phyloP scores from a whole-genome alignment of 768 basidiomycete species.

The Boletus reticulatus region DNA sequence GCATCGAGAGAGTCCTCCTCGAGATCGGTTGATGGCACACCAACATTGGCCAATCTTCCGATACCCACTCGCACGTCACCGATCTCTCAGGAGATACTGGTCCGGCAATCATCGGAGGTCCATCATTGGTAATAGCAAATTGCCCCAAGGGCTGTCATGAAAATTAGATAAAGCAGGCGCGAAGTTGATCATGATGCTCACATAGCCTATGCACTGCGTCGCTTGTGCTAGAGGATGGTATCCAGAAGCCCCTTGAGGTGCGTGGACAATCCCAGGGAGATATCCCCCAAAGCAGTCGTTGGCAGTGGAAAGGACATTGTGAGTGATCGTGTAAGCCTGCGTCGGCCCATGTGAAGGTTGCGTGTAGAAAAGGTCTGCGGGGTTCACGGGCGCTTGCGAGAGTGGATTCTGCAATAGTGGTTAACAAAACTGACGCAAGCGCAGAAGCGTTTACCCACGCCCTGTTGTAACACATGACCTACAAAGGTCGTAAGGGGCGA shows the following conservation, averaged over 20 bases:
- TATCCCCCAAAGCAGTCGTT: not conserved
- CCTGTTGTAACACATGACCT: not conserved
- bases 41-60: not conserved
- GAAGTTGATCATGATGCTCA: not conserved
- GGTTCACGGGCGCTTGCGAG: slow-evolving; percentile 1
- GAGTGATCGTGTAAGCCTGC: not conserved
- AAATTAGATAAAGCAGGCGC: not conserved
- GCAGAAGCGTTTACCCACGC: slow-evolving; percentile 3
- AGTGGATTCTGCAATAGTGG: not conserved
- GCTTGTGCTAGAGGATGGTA: not conserved
- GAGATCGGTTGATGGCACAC: slow-evolving; percentile 5
- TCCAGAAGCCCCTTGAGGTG: not conserved
- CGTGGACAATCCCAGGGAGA: not conserved
- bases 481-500: not conserved
- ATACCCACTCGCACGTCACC: not conserved
- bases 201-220: not conserved
- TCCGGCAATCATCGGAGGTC: not conserved
- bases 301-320: not conserved
- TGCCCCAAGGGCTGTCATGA: not conserved
- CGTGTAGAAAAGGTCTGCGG: not conserved
- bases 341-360: not conserved
- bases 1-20: not conserved
- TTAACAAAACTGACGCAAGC: not conserved
- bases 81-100: not conserved
- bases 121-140: not conserved